Evolutionary conservation across 306 rosid species (phyloP), one percentile per base, ranked within the genome.

Genomic region (Sicyos edulis): DNA sequence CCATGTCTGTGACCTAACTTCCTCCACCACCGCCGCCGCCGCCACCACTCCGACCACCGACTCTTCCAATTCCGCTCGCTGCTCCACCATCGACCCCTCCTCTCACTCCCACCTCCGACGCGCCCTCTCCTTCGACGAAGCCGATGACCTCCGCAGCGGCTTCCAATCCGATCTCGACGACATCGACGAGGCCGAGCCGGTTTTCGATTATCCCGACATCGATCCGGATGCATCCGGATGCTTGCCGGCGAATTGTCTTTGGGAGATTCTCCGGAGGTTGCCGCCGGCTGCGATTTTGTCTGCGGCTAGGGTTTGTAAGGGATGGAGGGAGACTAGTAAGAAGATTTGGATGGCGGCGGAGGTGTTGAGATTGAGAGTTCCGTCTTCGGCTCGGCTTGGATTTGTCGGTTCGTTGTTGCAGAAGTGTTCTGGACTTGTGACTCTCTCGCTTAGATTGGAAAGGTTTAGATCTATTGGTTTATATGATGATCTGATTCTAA

Each of bases 341-440:
- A 87, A 80, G 82, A 26, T 95, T 32, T 95, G 99, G 99, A 85
- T 62, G 74, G 96, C 96, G 51, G 87, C 97, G 70, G 96, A 91
- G 82, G 87, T 79, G 57, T 85, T 95, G 61, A 86, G 78, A 55
- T 86, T 95, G 62, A 81, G 84, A 88, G 89, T 95, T 79, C 99
- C 97, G 11, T 56, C 73, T 14, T 80, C 75, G 21, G 92, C 92
- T 82, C 95, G 79, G 61, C 82, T 95, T 4, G 95, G 95, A 16
- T 84, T 87, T 62, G 92, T 89, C 19, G 92, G 88, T 58, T 89
- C 96, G 65, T 80, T 95, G 81, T 60, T 95, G 81, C 96, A 87
- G 74, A 95, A 91, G 72, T 95, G 97, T 62, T 86, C 90, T 0
- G 81, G 85, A 62, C 90, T 95, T 50, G 83, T 83, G 74, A 95